Conservation (phyloP, 805 yeast genomes). For the Cyberlindnera xishuangbannaensis region DNA sequence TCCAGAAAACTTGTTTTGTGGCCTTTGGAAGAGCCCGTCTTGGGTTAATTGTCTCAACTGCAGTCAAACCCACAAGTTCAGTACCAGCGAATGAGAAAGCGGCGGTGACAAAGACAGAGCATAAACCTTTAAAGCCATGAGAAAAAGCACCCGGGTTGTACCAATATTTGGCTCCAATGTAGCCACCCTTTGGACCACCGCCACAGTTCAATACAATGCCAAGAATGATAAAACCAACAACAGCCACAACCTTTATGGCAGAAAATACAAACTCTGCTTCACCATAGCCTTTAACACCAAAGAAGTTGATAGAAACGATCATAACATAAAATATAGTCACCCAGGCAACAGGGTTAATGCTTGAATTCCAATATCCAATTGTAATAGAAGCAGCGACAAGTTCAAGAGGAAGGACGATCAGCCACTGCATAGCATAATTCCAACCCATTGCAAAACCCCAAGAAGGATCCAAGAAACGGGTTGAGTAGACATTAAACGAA, state of each 20-base stretch:
- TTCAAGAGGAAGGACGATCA: constrained; percentile 44
- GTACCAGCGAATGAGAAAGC: constrained; percentile 69
- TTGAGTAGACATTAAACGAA: constrained; percentile 52
- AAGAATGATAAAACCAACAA: constrained; percentile 54
- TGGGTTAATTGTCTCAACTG: constrained; percentile 43
- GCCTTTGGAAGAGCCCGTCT: constrained; percentile 41
- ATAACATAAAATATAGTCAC: constrained; percentile 43
- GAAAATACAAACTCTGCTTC: constrained; percentile 50
- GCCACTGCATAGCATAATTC: constrained; percentile 50
- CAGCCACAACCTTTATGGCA: constrained; percentile 65
- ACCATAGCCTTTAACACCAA: constrained; percentile 51
- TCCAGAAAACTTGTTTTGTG: constrained; percentile 60
- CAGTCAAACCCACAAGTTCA: constrained; percentile 49
- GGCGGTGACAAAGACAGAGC: constrained; percentile 56
- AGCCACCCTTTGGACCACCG: constrained; percentile 47
- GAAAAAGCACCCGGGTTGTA: constrained; percentile 61
- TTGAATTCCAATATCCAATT: constrained; percentile 43
- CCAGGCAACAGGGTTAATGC: constrained; percentile 39
- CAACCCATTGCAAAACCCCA: constrained; percentile 60
- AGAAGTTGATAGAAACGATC: constrained; percentile 40
- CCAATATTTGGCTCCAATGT: constrained; percentile 41
- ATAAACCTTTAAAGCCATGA: constrained; percentile 43
- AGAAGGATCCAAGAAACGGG: constrained; percentile 51
- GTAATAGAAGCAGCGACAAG: constrained; percentile 50
- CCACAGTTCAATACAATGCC: constrained; percentile 56